phyloP scores from a whole-genome alignment of 305 asterid species.

The Fraxinus latifolia region DNA sequence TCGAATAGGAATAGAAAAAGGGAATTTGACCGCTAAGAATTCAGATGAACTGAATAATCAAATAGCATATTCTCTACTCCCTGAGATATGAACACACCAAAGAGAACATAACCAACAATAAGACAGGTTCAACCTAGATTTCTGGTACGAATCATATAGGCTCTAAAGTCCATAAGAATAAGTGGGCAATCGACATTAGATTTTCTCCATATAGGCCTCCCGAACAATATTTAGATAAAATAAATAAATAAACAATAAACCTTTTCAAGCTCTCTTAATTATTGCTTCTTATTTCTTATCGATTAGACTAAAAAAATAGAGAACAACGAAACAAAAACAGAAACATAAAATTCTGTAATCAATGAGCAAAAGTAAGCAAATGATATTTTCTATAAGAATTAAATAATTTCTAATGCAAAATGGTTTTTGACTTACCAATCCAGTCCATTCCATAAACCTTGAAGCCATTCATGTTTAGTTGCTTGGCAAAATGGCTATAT shows the following conservation, averaged over 20 bases:
- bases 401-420: background rate
- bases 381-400: background rate
- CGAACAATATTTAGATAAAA: background rate
- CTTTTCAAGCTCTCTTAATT: background rate
- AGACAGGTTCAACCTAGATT: background rate
- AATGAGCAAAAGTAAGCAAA: background rate
- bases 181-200: background rate
- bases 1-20: background rate
- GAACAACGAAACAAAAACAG: background rate
- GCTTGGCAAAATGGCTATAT: conserved; percentile 76
- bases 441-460: conserved; percentile 95
- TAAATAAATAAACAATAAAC: background rate
- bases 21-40: background rate
- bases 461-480: conserved; percentile 72
- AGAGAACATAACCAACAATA: background rate
- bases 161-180: background rate
- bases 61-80: background rate
- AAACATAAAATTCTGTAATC: background rate
- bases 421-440: conserved; percentile 62
- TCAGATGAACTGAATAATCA: background rate
- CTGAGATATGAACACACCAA: background rate
- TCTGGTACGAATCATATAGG: background rate
- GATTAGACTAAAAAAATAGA: background rate
- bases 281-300: background rate
- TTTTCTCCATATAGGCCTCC: background rate